Evolutionary conservation across 163 green algal genomes (phyloP), one percentile per base, ranked within the genome.

Genomic region (Volvox carteri): DNA sequence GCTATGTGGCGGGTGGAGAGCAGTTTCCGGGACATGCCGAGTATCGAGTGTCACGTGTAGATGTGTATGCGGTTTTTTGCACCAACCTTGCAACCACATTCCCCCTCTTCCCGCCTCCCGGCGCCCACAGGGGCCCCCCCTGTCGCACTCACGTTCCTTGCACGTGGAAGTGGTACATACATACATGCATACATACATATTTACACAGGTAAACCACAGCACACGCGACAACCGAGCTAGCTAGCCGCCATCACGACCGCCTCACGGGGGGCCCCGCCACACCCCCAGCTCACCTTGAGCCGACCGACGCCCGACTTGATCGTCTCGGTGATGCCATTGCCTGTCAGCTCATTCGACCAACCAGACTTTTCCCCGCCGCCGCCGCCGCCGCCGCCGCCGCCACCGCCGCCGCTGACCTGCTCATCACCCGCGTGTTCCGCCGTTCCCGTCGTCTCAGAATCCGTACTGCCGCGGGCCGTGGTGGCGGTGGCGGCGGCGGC

Each of bases 211-310:
- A 4, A 25, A 37, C n/a, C n/a, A n/a, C n/a, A n/a, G n/a, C n/a
- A n/a, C n/a, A n/a, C n/a, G n/a, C n/a, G n/a, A n/a, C n/a, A n/a
- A n/a, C n/a, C n/a, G n/a, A n/a, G n/a, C n/a, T n/a, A n/a, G n/a
- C n/a, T n/a, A n/a, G n/a, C n/a, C n/a, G n/a, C n/a, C n/a, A n/a
- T n/a, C n/a, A n/a, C n/a, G n/a, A n/a, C n/a, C n/a, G n/a, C n/a
- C n/a, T n/a, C n/a, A n/a, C n/a, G n/a, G n/a, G n/a, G n/a, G n/a
- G n/a, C n/a, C n/a, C n/a, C n/a, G n/a, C n/a, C n/a, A n/a, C n/a
- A n/a, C n/a, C n/a, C n/a, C n/a, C n/a, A n/a, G n/a, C 78, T 19
- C 28, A 88, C 83, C 83, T 88, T 23, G 11, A 88, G 83, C 23
- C 83, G 48, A 2, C 35, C 68, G 35, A 88, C 83, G 0, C 83